Base-by-base conservation (phyloP, 169 alveolate species). In the Ichthyophthirius multifiliis region DNA sequence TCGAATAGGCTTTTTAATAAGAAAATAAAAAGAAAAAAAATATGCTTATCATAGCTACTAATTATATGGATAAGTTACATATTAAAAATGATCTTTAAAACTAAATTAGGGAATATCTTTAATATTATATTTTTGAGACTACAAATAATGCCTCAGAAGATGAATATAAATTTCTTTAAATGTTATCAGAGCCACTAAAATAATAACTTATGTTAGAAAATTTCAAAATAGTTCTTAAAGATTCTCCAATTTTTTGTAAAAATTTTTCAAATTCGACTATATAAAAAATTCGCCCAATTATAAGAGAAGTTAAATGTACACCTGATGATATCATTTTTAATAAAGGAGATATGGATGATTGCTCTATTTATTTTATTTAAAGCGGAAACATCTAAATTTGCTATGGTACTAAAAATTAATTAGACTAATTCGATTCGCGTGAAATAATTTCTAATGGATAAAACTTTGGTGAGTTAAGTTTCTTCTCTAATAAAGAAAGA, bases 201-300 rank as follows among this genome's bases (percentile, higher is more conserved):
- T 34, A 63, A 64, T 73, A 80, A 47, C 71, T 55, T 23, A 27
- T 55, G 31, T 27, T 55, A n/a, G 71, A 55, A 27, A 27, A 34
- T 23, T 27, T 27, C 15, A 55, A 39, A 55, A 55, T 55, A 10
- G 31, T 55, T 15, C 71, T 55, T 3, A 55, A 55, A 55, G 71
- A 55, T 5, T 55, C 71, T 18, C 71, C 71, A 55, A 55, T 55
- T 27, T 55, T 55, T 27, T 27, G 31, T 34, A 16, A 55, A 12
- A 55, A 55, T 16, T 55, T 55, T 27, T 27, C 43, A 18, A 2
- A 34, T 3, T 3, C 3, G 4, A 39, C 31, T 55, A 55, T 55
- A 7, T 12, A 34, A 15, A 55, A 55, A 27, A 55, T 39, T 4
- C 15, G 23, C 23, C 23, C 23, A 4, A 20, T 55, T 13, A 55